Base-by-base conservation (phyloP, 495 filamentous ascomycete species). In the Barbatosphaeria neglecta region DNA sequence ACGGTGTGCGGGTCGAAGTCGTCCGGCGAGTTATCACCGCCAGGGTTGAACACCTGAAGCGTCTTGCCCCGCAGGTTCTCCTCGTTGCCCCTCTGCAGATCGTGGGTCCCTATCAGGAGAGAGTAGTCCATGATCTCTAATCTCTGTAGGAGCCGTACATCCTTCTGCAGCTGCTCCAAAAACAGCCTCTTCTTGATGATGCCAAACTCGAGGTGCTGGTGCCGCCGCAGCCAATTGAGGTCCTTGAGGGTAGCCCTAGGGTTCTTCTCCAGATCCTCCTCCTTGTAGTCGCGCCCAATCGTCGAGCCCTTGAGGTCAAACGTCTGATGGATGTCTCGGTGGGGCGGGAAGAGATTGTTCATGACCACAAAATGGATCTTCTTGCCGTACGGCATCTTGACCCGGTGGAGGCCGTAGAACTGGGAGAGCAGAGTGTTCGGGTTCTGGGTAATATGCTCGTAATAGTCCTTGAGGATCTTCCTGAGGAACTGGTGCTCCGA, bases 331-430 rank as follows among this genome's bases (percentile, higher is more conserved):
- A 99, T 96, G 63, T 99, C 92, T 44, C 90, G 79, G 64, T 99
- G 92, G 4, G 92, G 92, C 16, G 92, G 92, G 55, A 99, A 97
- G 17, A 99, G 76, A 56, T 99, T 99, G 72, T 99, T 99, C 92
- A 99, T 99, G 54, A 99, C 88, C 27, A 99, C 93, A 53, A 99
- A 99, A 62, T 99, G 93, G 49, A 97, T 96, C 70, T 99, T 99
- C 50, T 87, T 82, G 27, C 93, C 92, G 59, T 94, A 99, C 0
- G 92, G 90, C 70, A 96, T 94, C 70, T 99, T 99, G 48, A 99
- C 93, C 38, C 92, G 81, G 65, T 99, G 92, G 16, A 99, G 72
- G 37, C 92, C 92, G 58, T 99, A 99, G 62, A 97, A 99, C 59
- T 99, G 92, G 13, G 92, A 97, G 16, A 99, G 81, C 7, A 99